Conservation (phyloP, 2,329 filamentous ascomycete genomes). For the Akanthomyces muscarius region DNA sequence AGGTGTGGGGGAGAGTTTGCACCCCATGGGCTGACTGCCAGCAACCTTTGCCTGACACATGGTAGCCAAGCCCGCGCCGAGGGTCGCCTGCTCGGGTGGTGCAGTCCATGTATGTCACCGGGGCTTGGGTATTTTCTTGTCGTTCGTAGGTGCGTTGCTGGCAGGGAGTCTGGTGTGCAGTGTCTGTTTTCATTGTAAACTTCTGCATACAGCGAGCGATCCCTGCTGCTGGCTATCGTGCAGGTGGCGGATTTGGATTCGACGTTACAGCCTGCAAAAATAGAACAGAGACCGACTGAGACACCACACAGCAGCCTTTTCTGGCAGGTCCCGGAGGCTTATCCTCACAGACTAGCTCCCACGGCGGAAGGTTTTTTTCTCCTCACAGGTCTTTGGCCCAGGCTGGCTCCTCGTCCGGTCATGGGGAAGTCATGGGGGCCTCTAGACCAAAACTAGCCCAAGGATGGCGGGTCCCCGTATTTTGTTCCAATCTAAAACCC, state of each 20-base stretch:
- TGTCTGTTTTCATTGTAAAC: background rate
- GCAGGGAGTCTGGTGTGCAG: background rate
- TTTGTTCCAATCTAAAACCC: slow-evolving; percentile 6
- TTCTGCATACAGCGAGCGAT: background rate
- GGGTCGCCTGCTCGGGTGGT: background rate
- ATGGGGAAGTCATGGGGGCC: background rate
- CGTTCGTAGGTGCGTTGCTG: background rate
- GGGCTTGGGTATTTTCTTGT: background rate
- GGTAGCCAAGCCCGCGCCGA: background rate
- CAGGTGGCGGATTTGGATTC: background rate
- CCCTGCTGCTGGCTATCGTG: background rate
- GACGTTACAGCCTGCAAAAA: slow-evolving; percentile 14
- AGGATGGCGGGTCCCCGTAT: slow-evolving; percentile 8
- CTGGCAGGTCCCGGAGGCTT: background rate
- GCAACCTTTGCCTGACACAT: background rate
- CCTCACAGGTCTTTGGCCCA: background rate
- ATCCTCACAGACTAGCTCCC: background rate
- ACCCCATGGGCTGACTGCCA: background rate
- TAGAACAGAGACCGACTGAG: slow-evolving; percentile 4
- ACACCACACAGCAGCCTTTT: background rate
- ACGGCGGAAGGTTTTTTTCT: background rate
- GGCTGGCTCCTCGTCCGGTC: slow-evolving; percentile 1
- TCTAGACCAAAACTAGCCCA: background rate
- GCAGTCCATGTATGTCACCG: slow-evolving; percentile 8
- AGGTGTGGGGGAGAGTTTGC: background rate